Evolutionary conservation across 345 rosid genomes (phyloP), one percentile per base, ranked within the genome.

Genomic region (Angophora floribunda): DNA sequence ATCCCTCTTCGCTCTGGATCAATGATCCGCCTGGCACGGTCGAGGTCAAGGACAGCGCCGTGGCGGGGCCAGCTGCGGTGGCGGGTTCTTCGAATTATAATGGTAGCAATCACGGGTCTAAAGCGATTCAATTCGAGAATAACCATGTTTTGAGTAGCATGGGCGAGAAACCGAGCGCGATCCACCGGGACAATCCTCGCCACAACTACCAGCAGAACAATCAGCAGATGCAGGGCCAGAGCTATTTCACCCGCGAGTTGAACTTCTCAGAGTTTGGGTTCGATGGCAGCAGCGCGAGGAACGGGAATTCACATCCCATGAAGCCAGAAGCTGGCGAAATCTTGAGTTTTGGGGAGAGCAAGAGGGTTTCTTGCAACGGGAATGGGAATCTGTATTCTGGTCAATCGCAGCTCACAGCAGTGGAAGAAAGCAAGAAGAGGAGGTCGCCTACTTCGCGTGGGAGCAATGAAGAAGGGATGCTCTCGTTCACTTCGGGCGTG

Each of bases 251-350:
- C 52, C 91, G 94, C 19, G 98, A 96, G 87, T 55, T 98, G 90
- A 96, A 96, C 92, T 96, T 96, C 91, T 95, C 95, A 6, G 95
- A 92, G 52, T 93, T 92, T 44, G 95, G 92, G 19, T 90, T 87
- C 45, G 96, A 94, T 45, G 93, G 92, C 14, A 91, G 89, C 85
- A 91, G 92, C n/a, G 70, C 51, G 3, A 92, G 93, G 87, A 93
- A 91, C 86, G 95, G 92, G 75, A 94, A 92, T 88, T 92, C 95
- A 13, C 90, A 92, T 45, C 6, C 92, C 70, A 89, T 94, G 91
- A 96, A 95, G 91, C 97, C 99, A 0, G 98, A 95, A 89, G 89
- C 98, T 1, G 98, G 96, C 32, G 99, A 96, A 93, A 90, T 95
- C 65, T 55, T 98, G 91, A 95, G 87, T 89, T 98, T 97, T 89